A percentile compares a stretch with the other conserved stretches of the same genome.
Conservation (phyloP, 2,329 filamentous ascomycete species). For the Coniochaeta ligniaria region DNA sequence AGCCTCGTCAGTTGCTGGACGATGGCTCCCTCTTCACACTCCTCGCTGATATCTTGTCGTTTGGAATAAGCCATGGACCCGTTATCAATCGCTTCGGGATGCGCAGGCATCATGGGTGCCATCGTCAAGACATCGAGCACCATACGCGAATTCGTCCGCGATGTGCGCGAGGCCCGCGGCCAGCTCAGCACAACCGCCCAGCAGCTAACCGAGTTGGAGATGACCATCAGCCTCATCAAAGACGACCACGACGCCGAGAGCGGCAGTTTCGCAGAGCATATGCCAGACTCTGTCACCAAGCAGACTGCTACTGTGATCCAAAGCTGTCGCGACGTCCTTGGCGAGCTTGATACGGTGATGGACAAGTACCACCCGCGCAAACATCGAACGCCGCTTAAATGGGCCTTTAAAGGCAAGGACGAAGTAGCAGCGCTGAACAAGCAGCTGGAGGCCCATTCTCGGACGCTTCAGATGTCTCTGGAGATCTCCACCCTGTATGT, state of each 20-base stretch:
- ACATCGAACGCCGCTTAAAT: background rate
- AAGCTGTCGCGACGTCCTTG: background rate
- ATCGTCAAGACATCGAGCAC: background rate
- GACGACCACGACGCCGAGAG: background rate
- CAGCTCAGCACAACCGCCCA: background rate
- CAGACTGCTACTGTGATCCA: background rate
- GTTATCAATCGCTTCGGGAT: background rate
- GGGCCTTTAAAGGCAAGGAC: background rate
- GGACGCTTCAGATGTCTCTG: background rate
- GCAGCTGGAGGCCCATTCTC: background rate
- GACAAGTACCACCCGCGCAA: background rate
- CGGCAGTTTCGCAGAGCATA: background rate
- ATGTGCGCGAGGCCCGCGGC: background rate
- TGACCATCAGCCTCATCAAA: background rate
- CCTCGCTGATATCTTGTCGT: no score
- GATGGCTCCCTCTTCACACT: no score
- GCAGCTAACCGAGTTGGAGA: background rate
- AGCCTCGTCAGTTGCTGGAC: background rate
- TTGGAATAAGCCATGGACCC: background rate
- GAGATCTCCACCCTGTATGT: background rate
- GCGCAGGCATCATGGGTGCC: background rate
- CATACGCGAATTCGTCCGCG: background rate
- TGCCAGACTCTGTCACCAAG: background rate
- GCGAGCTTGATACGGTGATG: background rate
- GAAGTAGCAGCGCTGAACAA: background rate